Conservation (phyloP, 2,329 filamentous ascomycete species). For the Lasiodiplodia sp. region DNA sequence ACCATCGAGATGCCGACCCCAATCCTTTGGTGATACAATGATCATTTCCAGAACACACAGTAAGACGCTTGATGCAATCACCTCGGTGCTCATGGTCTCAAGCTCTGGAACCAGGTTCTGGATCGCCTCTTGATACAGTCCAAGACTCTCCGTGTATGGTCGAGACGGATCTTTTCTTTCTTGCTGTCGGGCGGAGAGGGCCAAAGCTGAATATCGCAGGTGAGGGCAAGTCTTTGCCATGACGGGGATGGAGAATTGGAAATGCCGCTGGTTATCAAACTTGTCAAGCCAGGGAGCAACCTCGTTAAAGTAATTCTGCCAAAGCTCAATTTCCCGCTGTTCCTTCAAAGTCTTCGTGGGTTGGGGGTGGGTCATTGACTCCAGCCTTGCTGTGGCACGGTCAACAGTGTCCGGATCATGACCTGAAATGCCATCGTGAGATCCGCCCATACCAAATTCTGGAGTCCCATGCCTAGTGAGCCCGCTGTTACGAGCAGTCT, state of each 20-base stretch:
- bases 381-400: slow-evolving; percentile 15
- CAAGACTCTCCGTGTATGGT: slow-evolving; percentile 59
- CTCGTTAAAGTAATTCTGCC: slow-evolving; percentile 58
- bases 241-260: slow-evolving; percentile 59
- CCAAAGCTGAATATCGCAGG: slow-evolving; percentile 61
- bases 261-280: slow-evolving; percentile 63
- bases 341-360: slow-evolving; percentile 27
- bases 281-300: slow-evolving; percentile 65
- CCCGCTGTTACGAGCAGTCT: slow-evolving; percentile 33
- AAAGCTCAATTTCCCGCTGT: slow-evolving; percentile 33
- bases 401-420: slow-evolving; percentile 15
- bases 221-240: slow-evolving; percentile 59
- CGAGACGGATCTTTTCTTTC: slow-evolving; percentile 58
- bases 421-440: background rate
- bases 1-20: slow-evolving; percentile 64
- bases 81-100: slow-evolving; percentile 53
- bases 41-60: slow-evolving; percentile 59
- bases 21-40: slow-evolving; percentile 58
- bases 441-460: slow-evolving; percentile 18
- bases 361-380: slow-evolving; percentile 12
- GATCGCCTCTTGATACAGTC: slow-evolving; percentile 64
- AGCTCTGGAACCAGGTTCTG: slow-evolving; percentile 53
- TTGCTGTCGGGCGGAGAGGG: slow-evolving; percentile 62
- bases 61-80: slow-evolving; percentile 57
- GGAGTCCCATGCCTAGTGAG: slow-evolving; percentile 32